Percentiles rank a stretch among this genome's conserved stretches.
Conservation (phyloP, 2,329 filamentous ascomycete species). For the Ophiocordyceps polyrhachis-furcata region DNA sequence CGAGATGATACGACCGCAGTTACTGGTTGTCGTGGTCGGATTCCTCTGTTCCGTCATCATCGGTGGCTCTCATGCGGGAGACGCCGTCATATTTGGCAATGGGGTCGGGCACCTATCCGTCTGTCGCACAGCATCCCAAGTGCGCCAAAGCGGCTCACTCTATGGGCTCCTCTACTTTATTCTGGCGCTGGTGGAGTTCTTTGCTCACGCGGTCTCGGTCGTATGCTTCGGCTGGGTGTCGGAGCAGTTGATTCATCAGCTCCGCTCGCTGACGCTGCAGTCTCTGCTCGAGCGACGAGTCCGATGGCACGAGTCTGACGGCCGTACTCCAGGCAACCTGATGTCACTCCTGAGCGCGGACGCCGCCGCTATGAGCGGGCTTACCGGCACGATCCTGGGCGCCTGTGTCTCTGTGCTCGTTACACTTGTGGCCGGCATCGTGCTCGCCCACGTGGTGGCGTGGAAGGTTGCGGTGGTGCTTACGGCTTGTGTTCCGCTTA, state of each 20-base stretch:
- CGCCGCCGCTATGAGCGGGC: constrained; percentile 43
- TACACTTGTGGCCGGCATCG: constrained; percentile 49
- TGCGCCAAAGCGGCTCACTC: constrained; percentile 22
- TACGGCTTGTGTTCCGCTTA: constrained; percentile 46
- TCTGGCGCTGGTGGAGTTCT: constrained; percentile 25
- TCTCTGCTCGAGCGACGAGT: constrained; percentile 47
- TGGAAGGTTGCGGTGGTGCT: constrained; percentile 64
- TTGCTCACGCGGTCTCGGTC: constrained; percentile 38
- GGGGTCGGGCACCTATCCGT: constrained; percentile 26
- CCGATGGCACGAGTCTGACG: constrained; percentile 51
- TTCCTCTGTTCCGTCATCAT: constrained; percentile 20
- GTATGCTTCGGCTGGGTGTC: constrained; percentile 29
- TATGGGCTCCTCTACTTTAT: constrained; percentile 39
- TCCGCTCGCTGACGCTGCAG: constrained; percentile 44
- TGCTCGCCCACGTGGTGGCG: constrained; percentile 50
- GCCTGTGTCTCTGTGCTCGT: constrained; percentile 49
- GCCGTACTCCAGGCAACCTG: constrained; percentile 40
- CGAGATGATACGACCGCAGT: background rate
- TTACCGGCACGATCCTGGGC: constrained; percentile 53
- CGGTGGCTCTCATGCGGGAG: constrained; percentile 31
- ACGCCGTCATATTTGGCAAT: constrained; percentile 31
- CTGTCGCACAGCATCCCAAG: constrained; percentile 20
- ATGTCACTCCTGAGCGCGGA: constrained; percentile 53
- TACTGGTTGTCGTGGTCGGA: background rate
- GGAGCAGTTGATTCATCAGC: constrained; percentile 44